Evolutionary conservation across 345 rosid species (phyloP), one percentile per base, ranked within the genome.

Genomic region (Sonneratia caseolaris): DNA sequence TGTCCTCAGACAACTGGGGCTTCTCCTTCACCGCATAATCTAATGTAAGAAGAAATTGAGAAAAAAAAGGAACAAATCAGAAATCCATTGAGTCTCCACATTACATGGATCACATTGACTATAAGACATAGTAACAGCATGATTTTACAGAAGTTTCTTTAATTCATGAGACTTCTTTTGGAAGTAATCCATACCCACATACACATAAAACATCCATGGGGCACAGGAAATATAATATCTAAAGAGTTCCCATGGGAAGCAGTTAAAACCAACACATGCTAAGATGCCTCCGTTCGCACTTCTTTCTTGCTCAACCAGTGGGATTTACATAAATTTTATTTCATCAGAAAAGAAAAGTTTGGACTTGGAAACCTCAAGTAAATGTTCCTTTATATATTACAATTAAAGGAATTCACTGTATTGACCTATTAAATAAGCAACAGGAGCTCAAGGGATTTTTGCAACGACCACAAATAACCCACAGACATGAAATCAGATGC

Each of bases 1-100:
- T 91, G 75, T 88, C 95, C 81, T 80, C 87, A 22, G 37, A 82
- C 77, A 88, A 78, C 76, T 78, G 77, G 37, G 96, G 93, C 76
- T 88, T 84, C 89, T 94, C 96, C 78, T 85, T 94, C 67, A 94
- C 84, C 71, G 91, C 86, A 81, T 91, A 94, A 85, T 94, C 98
- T 91, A 77, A 57, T n/a, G 11, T 57, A 22, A 57, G 35, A 57
- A n/a, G 5, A 57, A 5, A 22, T 57, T n/a, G 13, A 53, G 59
- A 22, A n/a, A 5, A 22, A 22, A n/a, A 22, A 22, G 5, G 32
- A 5, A 4, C 13, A 57, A 57, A 16, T 53, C 22, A 19, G 22
- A 53, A 42, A 53, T 53, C 22, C 57, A 53, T 53, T 19, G 21
- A 16, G 7, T 19, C 21, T 19, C n/a, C 22, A 53, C 7, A 7